Conservation (phyloP, 2,329 filamentous ascomycete genomes). For the Allantophomopsis lycopodina region DNA sequence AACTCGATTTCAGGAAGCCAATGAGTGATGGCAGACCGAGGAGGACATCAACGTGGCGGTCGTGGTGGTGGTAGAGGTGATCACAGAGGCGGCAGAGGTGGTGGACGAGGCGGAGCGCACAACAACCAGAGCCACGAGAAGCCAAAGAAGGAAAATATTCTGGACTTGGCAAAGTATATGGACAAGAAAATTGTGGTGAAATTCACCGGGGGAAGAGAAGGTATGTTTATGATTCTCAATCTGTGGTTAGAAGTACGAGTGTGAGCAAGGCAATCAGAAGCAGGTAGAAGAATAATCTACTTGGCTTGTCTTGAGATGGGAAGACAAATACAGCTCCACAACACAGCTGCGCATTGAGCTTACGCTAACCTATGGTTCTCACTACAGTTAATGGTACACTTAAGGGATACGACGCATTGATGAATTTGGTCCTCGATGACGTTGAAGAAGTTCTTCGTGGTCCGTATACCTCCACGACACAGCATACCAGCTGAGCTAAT, state of each 20-base stretch:
- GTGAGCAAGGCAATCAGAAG: too few relatives aligned
- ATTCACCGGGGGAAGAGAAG: constrained; percentile 89
- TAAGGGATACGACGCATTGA: constrained; percentile 93
- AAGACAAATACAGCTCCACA: too few relatives aligned
- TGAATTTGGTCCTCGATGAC: constrained; percentile 95
- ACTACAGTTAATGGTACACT: constrained; percentile 66
- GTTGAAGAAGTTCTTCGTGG: constrained; percentile 83
- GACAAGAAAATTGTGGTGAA: constrained; percentile 93
- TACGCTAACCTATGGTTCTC: constrained; percentile 2
- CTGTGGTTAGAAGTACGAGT: too few relatives aligned
- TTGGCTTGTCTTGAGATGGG: too few relatives aligned
- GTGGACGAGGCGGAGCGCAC: constrained; percentile 32
- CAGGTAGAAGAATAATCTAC: too few relatives aligned
- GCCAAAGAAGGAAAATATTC: constrained; percentile 97
- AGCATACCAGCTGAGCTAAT: neutral
- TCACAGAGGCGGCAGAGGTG: constrained; percentile 23
- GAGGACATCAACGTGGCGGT: constrained; percentile 20
- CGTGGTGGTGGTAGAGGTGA: constrained; percentile 15
- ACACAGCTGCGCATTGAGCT: too few relatives aligned
- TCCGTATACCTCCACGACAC: constrained; percentile 26
- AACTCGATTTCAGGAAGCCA: neutral
- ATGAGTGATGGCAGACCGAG: constrained; percentile 8
- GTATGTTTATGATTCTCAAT: constrained; percentile 30
- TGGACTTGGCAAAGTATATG: constrained; percentile 92
- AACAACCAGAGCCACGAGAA: constrained; percentile 43